phyloP scores from a whole-genome alignment of 805 yeast species.

The Blastobotrys muscicola region DNA sequence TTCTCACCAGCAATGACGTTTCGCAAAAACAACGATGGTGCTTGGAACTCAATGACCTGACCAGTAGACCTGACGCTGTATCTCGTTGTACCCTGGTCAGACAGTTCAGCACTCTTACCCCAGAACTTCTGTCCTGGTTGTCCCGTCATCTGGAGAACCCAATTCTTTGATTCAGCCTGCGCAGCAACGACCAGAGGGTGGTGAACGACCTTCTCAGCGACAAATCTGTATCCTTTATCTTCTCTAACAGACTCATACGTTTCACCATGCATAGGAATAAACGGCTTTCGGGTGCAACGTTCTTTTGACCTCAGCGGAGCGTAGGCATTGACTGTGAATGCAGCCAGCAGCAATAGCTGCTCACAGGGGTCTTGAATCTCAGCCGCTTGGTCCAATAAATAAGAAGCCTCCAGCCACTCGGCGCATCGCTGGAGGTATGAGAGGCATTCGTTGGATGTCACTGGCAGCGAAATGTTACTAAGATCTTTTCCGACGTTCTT shows the following conservation, averaged over 20 bases:
- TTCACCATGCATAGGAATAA: constrained; percentile 90
- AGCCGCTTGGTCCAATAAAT: constrained; percentile 56
- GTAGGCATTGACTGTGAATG: constrained; percentile 70
- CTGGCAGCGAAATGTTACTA: constrained; percentile 78
- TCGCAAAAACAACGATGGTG: constrained; percentile 73
- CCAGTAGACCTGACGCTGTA: constrained; percentile 51
- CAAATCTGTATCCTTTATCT: constrained; percentile 61
- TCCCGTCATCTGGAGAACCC: constrained; percentile 42
- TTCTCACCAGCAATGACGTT: constrained; percentile 92
- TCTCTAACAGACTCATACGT: constrained; percentile 85
- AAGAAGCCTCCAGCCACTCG: constrained; percentile 70
- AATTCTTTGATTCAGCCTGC: constrained; percentile 56
- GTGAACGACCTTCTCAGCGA: constrained; percentile 83
- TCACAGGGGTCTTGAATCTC: constrained; percentile 43
- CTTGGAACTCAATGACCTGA: constrained; percentile 67
- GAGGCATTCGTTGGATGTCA: constrained; percentile 85
- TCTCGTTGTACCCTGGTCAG: constrained; percentile 59
- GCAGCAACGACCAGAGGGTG: constrained; percentile 81
- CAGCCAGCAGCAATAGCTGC: constrained; percentile 57
- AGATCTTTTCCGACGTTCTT: constrained; percentile 91
- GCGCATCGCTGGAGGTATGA: constrained; percentile 70
- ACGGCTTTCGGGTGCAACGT: constrained; percentile 79
- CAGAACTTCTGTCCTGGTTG: constrained; percentile 71
- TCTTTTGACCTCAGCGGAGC: constrained; percentile 66
- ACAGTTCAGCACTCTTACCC: constrained; percentile 87